phyloP scores from a whole-genome alignment of 1,284 basidiomycete genomes.

The Testicularia cyperi region DNA sequence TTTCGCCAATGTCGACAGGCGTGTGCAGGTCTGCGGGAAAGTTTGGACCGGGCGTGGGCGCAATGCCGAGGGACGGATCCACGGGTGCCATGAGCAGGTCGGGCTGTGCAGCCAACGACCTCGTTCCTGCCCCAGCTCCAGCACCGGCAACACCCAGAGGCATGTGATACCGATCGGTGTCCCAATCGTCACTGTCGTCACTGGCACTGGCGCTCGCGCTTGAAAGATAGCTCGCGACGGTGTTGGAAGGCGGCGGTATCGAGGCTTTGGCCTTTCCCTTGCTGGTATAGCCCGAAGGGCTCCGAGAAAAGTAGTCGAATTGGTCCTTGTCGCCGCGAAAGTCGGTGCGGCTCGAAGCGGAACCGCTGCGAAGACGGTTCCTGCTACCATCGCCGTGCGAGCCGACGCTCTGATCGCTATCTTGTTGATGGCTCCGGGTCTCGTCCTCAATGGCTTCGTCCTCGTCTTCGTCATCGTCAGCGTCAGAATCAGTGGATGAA shows the following conservation, averaged over 20 bases:
- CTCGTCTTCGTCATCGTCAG: constrained; percentile 13
- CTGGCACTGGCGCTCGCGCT: constrained; percentile 30
- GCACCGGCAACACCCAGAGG: too few relatives aligned
- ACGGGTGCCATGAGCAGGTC: constrained; percentile 5
- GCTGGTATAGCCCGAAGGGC: constrained; percentile 8
- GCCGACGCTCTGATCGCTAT: too few relatives aligned
- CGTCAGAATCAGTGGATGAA: constrained; percentile 19
- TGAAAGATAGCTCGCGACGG: constrained; percentile 7
- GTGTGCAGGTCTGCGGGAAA: constrained; percentile 35
- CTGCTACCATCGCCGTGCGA: too few relatives aligned
- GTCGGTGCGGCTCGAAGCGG: too few relatives aligned
- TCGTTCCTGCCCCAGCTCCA: too few relatives aligned
- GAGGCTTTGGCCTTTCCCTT: constrained; percentile 15
- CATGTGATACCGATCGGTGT: constrained; percentile 10
- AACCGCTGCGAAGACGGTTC: too few relatives aligned
- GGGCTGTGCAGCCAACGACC: constrained; percentile 9
- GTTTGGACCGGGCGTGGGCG: constrained; percentile 25
- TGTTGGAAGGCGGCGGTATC: constrained; percentile 6
- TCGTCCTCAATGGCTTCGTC: too few relatives aligned
- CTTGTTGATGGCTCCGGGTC: too few relatives aligned
- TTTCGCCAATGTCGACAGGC: constrained; percentile 14
- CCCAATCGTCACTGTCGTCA: constrained; percentile 39
- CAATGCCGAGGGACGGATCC: constrained; percentile 4
- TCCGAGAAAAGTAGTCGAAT: constrained; percentile 36
- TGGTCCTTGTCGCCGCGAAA: constrained; percentile 4